phyloP scores from a whole-genome alignment of 2,329 filamentous ascomycete genomes.

The Fonsecaea erecta region DNA sequence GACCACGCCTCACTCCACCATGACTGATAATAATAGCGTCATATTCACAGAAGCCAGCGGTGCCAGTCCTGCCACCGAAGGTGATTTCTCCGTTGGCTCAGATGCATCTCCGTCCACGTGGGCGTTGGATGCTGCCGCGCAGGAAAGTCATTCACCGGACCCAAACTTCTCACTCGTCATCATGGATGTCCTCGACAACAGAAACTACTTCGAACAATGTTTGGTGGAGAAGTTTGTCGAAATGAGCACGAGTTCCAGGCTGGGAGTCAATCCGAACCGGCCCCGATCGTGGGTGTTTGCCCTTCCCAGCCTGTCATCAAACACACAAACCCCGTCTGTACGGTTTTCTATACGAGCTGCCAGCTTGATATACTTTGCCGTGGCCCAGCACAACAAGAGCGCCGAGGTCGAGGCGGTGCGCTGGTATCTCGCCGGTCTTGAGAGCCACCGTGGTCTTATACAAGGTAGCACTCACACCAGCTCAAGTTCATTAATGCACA shows the following conservation, averaged over 20 bases:
- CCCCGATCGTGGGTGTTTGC: slow-evolving; percentile 10
- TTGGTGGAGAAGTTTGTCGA: slow-evolving; percentile 15
- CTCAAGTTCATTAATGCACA: not conserved
- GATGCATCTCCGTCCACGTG: not conserved
- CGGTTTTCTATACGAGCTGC: slow-evolving; percentile 4
- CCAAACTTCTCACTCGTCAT: not conserved
- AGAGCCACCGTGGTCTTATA: slow-evolving; percentile 8
- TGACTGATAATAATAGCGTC: not conserved
- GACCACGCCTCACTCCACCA: not conserved
- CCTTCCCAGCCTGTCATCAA: not conserved
- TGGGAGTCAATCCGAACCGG: not conserved
- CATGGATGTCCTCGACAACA: not conserved
- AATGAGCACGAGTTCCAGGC: slow-evolving; percentile 9
- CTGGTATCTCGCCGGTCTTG: slow-evolving; percentile 12
- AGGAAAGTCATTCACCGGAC: not conserved
- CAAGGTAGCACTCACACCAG: not conserved
- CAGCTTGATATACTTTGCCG: slow-evolving; percentile 6
- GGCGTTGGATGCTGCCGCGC: not conserved
- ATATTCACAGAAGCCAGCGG: not conserved
- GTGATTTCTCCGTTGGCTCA: not conserved
- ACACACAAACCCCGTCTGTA: slow-evolving; percentile 6
- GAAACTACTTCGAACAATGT: slow-evolving; percentile 2
- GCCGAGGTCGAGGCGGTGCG: slow-evolving; percentile 11
- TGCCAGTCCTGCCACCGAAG: not conserved
- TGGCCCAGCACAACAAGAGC: slow-evolving; percentile 3